A percentile compares a stretch with the other conserved stretches of the same genome.
Evolutionary conservation across 139 green algal genomes (phyloP).

Genomic region (Nannochloris sp.): DNA sequence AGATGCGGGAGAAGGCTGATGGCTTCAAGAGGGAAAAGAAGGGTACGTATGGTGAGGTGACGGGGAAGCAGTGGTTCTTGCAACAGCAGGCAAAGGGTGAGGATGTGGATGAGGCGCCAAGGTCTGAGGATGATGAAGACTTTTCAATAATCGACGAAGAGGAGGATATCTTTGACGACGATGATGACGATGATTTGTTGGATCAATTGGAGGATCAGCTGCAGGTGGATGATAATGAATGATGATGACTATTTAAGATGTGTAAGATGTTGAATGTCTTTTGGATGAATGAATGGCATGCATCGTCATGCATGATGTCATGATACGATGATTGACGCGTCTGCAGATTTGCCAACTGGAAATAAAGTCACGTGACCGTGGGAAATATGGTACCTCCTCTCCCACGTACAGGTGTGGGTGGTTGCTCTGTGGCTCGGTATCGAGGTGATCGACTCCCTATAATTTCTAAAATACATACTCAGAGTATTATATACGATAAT

Average conservation of each 20-base stretch:
- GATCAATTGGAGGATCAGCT: conserved; percentile 14
- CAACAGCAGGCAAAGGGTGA: conserved; percentile 28
- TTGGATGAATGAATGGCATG: no score
- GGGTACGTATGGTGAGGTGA: conserved; percentile 22
- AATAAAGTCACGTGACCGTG: no score
- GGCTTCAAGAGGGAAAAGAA: not conserved
- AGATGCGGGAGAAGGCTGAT: not conserved
- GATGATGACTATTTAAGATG: not conserved
- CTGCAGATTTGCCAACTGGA: no score
- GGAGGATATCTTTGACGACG: conserved; percentile 16
- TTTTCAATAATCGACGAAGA: conserved; percentile 18
- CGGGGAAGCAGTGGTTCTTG: conserved; percentile 65
- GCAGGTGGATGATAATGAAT: conserved; percentile 3
- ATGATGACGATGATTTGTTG: conserved; percentile 22
- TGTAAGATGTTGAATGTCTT: no score
- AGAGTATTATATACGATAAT: no score
- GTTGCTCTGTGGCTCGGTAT: no score
- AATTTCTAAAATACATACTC: no score
- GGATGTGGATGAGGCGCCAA: conserved; percentile 21
- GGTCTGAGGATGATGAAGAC: conserved; percentile 19
- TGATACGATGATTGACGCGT: no score
- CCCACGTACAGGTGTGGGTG: no score
- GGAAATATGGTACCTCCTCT: no score
- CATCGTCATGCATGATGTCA: no score
- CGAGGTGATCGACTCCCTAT: no score